phyloP scores from a whole-genome alignment of 306 rosid species.

The Dryas alaskensis region DNA sequence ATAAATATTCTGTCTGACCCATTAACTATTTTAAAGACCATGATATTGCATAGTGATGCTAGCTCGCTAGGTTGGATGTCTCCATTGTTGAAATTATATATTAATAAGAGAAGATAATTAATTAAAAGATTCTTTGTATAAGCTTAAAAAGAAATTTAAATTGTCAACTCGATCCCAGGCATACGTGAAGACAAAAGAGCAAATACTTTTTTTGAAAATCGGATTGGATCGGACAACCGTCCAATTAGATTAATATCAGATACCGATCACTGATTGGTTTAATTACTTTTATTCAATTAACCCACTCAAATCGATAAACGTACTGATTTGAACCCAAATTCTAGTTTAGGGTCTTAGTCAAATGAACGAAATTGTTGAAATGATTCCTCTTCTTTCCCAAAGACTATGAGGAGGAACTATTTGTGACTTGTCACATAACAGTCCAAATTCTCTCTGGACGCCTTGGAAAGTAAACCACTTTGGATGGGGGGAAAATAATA shows the following conservation, averaged over 20 bases:
- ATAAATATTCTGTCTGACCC: not conserved
- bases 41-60: not conserved
- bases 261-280: not conserved
- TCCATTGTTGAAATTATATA: not conserved
- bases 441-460: slow-evolving; percentile 24
- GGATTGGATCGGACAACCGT: not conserved
- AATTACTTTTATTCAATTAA: not conserved
- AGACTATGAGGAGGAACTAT: not conserved
- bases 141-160: slow-evolving; percentile 1
- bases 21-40: not conserved
- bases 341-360: not conserved
- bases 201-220: slow-evolving; percentile 1
- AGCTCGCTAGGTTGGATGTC: not conserved
- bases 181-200: slow-evolving; percentile 14
- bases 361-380: slow-evolving; percentile 21
- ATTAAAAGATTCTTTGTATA: not conserved
- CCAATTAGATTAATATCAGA: not conserved
- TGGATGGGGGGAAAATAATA: slow-evolving; percentile 9
- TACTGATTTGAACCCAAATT: not conserved
- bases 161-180: slow-evolving; percentile 11
- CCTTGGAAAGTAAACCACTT: slow-evolving; percentile 35
- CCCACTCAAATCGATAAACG: not conserved
- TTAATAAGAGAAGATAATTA: not conserved
- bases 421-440: slow-evolving; percentile 17
- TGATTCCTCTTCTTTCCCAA: slow-evolving; percentile 19